Conservation (phyloP, 306 rosid genomes). For the Vigna angularis region DNA sequence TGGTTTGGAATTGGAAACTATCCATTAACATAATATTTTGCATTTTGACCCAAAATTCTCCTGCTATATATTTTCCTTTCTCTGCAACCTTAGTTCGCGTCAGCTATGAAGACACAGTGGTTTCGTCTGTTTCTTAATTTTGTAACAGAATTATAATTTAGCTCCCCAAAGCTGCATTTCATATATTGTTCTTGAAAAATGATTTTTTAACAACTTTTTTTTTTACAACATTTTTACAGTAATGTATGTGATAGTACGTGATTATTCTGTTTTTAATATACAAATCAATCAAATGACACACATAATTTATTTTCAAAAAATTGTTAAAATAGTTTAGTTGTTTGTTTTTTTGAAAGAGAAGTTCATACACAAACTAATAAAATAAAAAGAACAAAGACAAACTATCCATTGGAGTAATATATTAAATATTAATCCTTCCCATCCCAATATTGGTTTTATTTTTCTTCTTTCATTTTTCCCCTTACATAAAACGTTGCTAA, state of each 20-base stretch:
- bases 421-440: background rate
- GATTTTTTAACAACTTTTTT: no score
- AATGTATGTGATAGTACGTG: no score
- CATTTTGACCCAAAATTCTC: conserved; percentile 10
- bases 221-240: no score
- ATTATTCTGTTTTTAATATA: no score
- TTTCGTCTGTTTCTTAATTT: conserved; percentile 30
- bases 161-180: conserved; percentile 18
- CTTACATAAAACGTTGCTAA: no score
- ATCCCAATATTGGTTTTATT: no score
- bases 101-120: background rate
- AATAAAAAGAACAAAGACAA: background rate
- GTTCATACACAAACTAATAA: background rate
- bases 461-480: no score
- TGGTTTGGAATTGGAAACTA: conserved; percentile 41
- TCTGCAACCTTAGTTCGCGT: conserved; percentile 12
- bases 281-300: no score
- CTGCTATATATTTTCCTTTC: background rate
- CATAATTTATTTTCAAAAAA: no score
- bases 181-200: no score
- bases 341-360: background rate
- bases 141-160: conserved; percentile 10
- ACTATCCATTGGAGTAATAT: background rate
- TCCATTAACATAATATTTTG: conserved; percentile 49
- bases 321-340: no score